A percentile compares a stretch with the other conserved stretches of the same genome.
phyloP scores from a whole-genome alignment of 2,329 filamentous ascomycete genomes.

The Colletotrichum sp. region DNA sequence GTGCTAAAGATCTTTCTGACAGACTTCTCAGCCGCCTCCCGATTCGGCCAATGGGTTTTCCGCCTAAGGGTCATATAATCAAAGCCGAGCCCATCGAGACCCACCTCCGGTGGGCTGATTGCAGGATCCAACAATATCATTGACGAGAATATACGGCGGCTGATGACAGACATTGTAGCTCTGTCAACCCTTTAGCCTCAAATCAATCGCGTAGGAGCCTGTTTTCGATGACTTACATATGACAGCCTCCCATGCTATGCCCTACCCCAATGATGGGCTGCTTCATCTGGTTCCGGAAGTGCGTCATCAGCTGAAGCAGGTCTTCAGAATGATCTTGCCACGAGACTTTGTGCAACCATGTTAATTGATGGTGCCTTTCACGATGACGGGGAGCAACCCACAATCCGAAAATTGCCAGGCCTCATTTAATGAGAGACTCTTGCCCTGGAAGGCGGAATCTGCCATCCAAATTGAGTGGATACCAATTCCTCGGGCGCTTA shows the following conservation, averaged over 20 bases:
- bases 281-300: background rate
- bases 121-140: background rate
- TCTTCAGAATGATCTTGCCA: background rate
- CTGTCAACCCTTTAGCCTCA: rapidly evolving
- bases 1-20: background rate
- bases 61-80: background rate
- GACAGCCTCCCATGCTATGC: background rate
- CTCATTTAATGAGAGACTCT: background rate
- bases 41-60: background rate
- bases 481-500: background rate
- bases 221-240: background rate
- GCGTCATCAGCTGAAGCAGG: background rate
- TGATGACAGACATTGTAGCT: background rate
- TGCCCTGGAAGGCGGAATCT: background rate
- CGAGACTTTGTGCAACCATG: background rate
- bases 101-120: background rate
- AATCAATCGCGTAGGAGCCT: background rate
- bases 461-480: background rate
- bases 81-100: background rate
- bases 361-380: rapidly evolving
- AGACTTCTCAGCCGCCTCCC: background rate
- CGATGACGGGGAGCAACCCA: background rate
- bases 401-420: background rate
- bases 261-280: background rate
- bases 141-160: background rate